These are phyloP conservation scores for Solanum commersonii DNA, from an alignment of 257 asterid species.

Conservation along the genomic window DNA sequence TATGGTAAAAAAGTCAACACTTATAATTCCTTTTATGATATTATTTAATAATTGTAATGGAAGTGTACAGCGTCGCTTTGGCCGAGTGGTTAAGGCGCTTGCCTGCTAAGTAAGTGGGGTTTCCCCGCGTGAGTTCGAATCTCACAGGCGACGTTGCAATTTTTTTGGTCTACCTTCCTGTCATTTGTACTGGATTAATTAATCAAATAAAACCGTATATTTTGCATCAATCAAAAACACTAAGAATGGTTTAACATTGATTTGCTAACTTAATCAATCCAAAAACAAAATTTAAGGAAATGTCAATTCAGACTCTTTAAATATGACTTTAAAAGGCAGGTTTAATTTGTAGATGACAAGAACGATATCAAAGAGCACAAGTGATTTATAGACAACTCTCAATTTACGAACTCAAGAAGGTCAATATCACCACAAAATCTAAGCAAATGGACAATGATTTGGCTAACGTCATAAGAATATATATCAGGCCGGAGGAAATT, in stretches of 20 bases:
- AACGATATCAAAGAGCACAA: too few species aligned
- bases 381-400: background rate
- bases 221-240: background rate
- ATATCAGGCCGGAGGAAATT: background rate
- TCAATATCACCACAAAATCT: background rate
- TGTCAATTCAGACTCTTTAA: background rate
- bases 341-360: too few species aligned
- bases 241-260: background rate
- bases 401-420: background rate
- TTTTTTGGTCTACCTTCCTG: background rate
- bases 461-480: background rate
- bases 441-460: background rate
- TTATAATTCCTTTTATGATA: too few species aligned
- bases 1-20: too few species aligned
- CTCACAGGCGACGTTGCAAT: slow-evolving; percentile 68
- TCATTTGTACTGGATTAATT: background rate
- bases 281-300: background rate
- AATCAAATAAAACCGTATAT: background rate
- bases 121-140: slow-evolving; percentile 99
- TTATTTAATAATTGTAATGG: too few species aligned
- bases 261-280: background rate
- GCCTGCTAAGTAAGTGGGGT: slow-evolving; percentile 59
- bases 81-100: slow-evolving; percentile 79
- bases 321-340: background rate
- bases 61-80: slow-evolving; percentile 32